Percentiles rank a stretch among this genome's conserved stretches.
Conservation (phyloP, 805 yeast genomes). For the Trichomonascus vanleenenianus region DNA sequence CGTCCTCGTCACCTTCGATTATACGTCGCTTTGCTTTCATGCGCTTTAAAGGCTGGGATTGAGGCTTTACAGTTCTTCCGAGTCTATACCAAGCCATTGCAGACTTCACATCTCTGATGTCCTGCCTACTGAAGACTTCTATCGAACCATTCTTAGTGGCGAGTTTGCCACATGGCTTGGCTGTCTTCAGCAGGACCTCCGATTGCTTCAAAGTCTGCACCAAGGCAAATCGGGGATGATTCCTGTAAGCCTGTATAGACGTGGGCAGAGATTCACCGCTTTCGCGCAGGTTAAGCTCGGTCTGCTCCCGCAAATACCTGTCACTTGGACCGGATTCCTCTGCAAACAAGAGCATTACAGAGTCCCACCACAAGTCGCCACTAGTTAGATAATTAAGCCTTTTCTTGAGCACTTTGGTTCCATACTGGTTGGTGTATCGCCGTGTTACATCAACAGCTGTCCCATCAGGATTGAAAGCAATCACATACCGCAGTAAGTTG, state of each 20-base stretch:
- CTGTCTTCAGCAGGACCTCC: conserved; percentile 64
- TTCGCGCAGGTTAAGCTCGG: conserved; percentile 54
- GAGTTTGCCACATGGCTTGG: conserved; percentile 62
- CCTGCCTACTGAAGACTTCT: conserved; percentile 51
- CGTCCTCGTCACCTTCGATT: conserved; percentile 29
- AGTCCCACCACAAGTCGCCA: conserved; percentile 57
- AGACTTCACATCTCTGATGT: conserved; percentile 56
- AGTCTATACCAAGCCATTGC: conserved; percentile 81
- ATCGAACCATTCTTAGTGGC: conserved; percentile 19
- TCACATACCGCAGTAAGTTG: conserved; percentile 61
- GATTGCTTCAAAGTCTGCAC: conserved; percentile 66
- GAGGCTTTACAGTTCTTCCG: conserved; percentile 69
- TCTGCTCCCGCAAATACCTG: conserved; percentile 40
- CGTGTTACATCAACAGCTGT: conserved; percentile 77
- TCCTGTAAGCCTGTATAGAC: conserved; percentile 69
- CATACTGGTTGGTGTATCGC: conserved; percentile 62
- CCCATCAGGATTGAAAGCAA: conserved; percentile 64
- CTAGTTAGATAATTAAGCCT: conserved; percentile 49
- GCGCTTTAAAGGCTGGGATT: conserved; percentile 54
- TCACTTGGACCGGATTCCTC: conserved; percentile 20
- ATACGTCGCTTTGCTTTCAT: conserved; percentile 19
- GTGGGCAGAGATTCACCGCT: conserved; percentile 82
- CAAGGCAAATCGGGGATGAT: conserved; percentile 79
- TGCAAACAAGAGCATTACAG: conserved; percentile 32
- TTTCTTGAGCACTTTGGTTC: conserved; percentile 68